Evolutionary conservation across 2,329 filamentous ascomycete species (phyloP).

Genomic region (Phialophora chinensis): DNA sequence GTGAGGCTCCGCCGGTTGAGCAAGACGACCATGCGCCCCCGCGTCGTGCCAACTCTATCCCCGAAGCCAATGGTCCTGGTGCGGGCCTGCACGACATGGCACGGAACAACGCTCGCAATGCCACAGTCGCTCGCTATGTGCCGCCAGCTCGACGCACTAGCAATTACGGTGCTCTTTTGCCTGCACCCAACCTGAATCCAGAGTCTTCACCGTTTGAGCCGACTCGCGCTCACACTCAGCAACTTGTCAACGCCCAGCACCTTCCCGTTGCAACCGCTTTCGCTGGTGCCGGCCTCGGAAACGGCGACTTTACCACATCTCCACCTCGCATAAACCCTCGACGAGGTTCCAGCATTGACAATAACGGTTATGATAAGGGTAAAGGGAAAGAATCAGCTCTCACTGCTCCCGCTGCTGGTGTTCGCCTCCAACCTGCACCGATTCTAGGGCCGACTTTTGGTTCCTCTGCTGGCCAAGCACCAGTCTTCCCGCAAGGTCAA

Average conservation of each 20-base stretch:
- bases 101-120: neutral
- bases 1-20: constrained; percentile 3
- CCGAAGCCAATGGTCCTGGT: constrained; percentile 3
- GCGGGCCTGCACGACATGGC: neutral
- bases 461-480: neutral
- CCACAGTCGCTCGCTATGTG: neutral
- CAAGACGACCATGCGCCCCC: neutral
- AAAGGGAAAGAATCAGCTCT: constrained; percentile 16
- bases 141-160: constrained; percentile 2
- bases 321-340: constrained; percentile 25
- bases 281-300: constrained; percentile 21
- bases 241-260: neutral
- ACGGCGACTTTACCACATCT: constrained; percentile 23
- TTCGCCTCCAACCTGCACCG: constrained; percentile 11
- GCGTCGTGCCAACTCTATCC: neutral
- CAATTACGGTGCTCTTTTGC: neutral
- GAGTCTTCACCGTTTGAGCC: constrained; percentile 3
- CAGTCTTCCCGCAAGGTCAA: neutral
- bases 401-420: neutral
- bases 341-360: neutral
- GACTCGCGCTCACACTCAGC: neutral
- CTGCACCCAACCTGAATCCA: constrained; percentile 2
- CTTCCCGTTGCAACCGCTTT: constrained; percentile 5
- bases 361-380: neutral
- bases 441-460: neutral